These are phyloP conservation scores for Debaryomyces coudertii DNA, from an alignment of 1,139 yeast species.

Conservation along the genomic window DNA sequence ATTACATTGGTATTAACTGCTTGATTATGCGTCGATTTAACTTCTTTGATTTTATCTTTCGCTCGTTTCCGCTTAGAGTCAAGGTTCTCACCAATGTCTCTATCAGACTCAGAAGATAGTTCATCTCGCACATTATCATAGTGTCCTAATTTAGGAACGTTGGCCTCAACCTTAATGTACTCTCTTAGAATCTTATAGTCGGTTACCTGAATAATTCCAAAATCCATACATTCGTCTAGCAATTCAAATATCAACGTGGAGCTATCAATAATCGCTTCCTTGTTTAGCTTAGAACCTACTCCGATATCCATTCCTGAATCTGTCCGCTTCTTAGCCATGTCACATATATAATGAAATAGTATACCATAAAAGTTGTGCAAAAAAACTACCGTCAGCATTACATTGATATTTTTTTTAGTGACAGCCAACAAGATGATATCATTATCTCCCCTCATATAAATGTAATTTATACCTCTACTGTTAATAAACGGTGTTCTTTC, in stretches of 20 bases:
- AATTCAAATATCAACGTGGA: conserved; percentile 44
- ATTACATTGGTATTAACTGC: conserved; percentile 39
- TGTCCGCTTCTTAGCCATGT: conserved; percentile 9
- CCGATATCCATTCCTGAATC: not conserved
- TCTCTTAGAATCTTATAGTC: conserved; percentile 50
- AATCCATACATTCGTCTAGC: conserved; percentile 51
- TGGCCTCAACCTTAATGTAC: conserved; percentile 45
- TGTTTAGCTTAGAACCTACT: conserved; percentile 19
- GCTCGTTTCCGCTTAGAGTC: conserved; percentile 16
- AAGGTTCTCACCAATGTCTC: conserved; percentile 15
- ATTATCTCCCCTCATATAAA: conserved; percentile 33
- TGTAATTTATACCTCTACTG: conserved; percentile 34
- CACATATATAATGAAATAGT: conserved; percentile 35
- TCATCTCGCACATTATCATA: conserved; percentile 14
- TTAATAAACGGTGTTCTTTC: conserved; percentile 36
- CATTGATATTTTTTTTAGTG: conserved; percentile 37
- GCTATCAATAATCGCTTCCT: conserved; percentile 44
- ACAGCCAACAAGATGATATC: conserved; percentile 38
- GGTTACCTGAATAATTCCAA: conserved; percentile 47
- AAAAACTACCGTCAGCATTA: conserved; percentile 46
- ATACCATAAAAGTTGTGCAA: conserved; percentile 37
- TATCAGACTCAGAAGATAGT: conserved; percentile 18
- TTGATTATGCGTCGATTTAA: conserved; percentile 45
- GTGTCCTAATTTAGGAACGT: conserved; percentile 27
- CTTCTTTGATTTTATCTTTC: conserved; percentile 22